phyloP scores from a whole-genome alignment of 441 rosid species.

The Manihot esculenta region DNA sequence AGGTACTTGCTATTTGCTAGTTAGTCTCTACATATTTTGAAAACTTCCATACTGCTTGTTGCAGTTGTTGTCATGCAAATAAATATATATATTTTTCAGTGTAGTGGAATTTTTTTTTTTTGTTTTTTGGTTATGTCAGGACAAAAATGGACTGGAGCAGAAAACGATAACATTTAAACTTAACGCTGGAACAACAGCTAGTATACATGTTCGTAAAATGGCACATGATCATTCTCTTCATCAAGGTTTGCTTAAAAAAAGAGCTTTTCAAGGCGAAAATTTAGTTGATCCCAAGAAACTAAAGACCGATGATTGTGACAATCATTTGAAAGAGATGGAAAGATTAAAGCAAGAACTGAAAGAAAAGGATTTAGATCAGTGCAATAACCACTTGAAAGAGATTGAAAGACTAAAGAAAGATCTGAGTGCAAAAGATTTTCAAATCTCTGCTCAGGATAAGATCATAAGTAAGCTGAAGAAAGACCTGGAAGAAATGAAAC shows the following conservation, averaged over 20 bases:
- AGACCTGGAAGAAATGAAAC: constrained; percentile 29
- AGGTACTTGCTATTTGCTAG: constrained; percentile 40
- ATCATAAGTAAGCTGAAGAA: constrained; percentile 40
- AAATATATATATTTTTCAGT: too few relatives aligned
- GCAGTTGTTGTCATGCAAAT: neutral
- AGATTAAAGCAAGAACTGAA: constrained; percentile 46
- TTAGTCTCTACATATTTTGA: too few relatives aligned
- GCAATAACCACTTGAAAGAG: constrained; percentile 39
- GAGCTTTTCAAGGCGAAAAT: constrained; percentile 31
- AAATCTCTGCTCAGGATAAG: constrained; percentile 45
- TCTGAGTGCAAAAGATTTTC: constrained; percentile 43
- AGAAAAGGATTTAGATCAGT: constrained; percentile 35
- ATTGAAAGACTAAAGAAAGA: constrained; percentile 53
- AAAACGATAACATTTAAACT: constrained; percentile 45
- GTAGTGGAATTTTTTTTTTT: neutral
- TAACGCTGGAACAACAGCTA: constrained; percentile 34
- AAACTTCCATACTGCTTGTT: neutral
- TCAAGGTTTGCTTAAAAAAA: constrained; percentile 35
- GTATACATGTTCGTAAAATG: constrained; percentile 57
- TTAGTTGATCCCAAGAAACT: constrained; percentile 38
- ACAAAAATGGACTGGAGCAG: constrained; percentile 56
- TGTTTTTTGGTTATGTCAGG: constrained; percentile 48
- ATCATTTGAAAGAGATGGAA: constrained; percentile 53
- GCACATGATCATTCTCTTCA: constrained; percentile 20
- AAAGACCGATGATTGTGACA: constrained; percentile 28